Conservation (phyloP, 306 rosid species). For the Luffa aegyptiaca region DNA sequence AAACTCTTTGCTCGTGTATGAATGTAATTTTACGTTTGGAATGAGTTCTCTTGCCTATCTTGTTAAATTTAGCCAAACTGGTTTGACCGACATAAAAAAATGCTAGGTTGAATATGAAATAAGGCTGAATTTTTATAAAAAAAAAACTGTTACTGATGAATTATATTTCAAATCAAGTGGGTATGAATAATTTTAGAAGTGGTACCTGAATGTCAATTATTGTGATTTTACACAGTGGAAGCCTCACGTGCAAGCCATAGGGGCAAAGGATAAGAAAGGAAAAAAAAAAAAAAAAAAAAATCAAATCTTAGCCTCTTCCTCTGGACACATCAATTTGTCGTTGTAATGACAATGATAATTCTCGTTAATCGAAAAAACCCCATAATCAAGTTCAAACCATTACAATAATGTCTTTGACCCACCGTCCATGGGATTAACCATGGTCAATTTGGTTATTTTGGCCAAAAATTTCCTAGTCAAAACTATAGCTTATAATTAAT, state of each 20-base stretch:
- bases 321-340: not conserved
- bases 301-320: not conserved
- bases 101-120: no score
- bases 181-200: not conserved
- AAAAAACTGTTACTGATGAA: no score
- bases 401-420: not conserved
- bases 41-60: no score
- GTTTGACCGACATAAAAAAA: no score
- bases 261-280: not conserved
- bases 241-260: not conserved
- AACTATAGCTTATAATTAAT: not conserved
- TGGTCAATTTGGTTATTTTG: not conserved
- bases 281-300: not conserved
- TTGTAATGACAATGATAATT: not conserved
- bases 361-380: not conserved
- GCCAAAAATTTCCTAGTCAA: not conserved
- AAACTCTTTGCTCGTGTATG: no score
- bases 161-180: not conserved
- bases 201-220: not conserved
- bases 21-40: no score
- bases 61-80: no score
- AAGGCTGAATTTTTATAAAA: no score
- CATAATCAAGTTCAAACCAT: not conserved
- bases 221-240: not conserved
- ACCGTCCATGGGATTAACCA: not conserved